phyloP scores from a whole-genome alignment of 352 stramenopile species.

The Globisporangium carolinianum region DNA sequence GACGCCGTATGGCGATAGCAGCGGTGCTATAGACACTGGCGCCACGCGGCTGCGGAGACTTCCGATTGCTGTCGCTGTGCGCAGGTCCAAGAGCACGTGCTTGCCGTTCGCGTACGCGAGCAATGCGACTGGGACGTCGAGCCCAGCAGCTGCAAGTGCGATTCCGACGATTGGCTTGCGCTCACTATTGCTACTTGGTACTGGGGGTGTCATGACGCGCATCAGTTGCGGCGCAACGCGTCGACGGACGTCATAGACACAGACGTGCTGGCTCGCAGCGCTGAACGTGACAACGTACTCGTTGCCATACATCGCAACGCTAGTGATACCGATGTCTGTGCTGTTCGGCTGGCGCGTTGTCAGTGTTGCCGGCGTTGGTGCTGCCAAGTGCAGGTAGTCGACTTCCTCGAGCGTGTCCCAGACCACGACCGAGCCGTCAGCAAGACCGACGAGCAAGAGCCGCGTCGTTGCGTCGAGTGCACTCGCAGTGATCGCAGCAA shows the following conservation, averaged over 20 bases:
- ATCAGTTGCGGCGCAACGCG: conserved; percentile 17
- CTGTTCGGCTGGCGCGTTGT: background rate
- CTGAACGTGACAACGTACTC: conserved; percentile 33
- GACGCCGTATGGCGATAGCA: background rate
- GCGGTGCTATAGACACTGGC: background rate
- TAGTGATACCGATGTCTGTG: conserved; percentile 3
- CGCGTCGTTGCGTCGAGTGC: conserved; percentile 35
- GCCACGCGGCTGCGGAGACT: conserved; percentile 20
- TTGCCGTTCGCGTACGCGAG: conserved; percentile 43
- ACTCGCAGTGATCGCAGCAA: conserved; percentile 30
- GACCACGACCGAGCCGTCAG: conserved; percentile 34
- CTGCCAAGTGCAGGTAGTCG: conserved; percentile 26
- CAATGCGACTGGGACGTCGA: conserved; percentile 33
- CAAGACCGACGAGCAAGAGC: conserved; percentile 37
- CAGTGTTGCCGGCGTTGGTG: background rate
- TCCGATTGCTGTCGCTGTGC: conserved; percentile 30
- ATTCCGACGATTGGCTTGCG: conserved; percentile 6
- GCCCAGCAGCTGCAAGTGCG: conserved; percentile 3
- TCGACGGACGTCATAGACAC: conserved; percentile 37
- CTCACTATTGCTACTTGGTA: background rate
- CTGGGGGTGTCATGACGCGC: conserved; percentile 22
- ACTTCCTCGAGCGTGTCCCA: conserved; percentile 47
- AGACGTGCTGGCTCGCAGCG: conserved; percentile 21
- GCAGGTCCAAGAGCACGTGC: conserved; percentile 37
- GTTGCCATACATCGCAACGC: conserved; percentile 18